phyloP scores from a whole-genome alignment of 805 yeast genomes.

The Pichia sporocuriosa region DNA sequence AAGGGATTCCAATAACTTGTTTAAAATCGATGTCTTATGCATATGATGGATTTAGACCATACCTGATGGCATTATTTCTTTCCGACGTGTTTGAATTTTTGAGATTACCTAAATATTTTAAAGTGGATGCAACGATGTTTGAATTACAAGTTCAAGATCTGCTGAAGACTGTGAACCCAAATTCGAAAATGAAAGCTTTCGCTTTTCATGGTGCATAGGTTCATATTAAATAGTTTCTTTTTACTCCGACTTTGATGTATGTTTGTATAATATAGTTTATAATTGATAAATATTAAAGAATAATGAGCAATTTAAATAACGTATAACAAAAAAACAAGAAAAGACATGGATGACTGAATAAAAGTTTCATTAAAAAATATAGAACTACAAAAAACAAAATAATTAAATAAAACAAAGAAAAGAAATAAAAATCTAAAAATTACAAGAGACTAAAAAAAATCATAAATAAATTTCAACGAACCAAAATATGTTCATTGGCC shows the following conservation, averaged over 20 bases:
- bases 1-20: constrained; percentile 2
- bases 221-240: too few species aligned
- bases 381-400: too few species aligned
- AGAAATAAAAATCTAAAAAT: neutral
- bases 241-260: too few species aligned
- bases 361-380: neutral
- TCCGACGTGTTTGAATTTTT: constrained; percentile 18
- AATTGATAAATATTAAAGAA: neutral
- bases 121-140: constrained; percentile 19
- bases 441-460: neutral
- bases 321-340: neutral
- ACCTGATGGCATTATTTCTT: constrained; percentile 17
- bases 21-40: constrained; percentile 8
- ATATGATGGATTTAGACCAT: constrained; percentile 18
- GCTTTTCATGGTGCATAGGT: neutral
- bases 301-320: neutral
- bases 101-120: constrained; percentile 18
- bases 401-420: neutral
- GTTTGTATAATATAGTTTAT: too few species aligned
- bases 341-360: neutral
- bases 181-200: neutral
- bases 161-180: constrained; percentile 4
- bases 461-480: constrained; percentile 7
- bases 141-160: constrained; percentile 19
- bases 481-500: constrained; percentile 55